A percentile compares a stretch with the other conserved stretches of the same genome.
Conservation (phyloP, 2,329 filamentous ascomycete species). For the Colletotrichum sp. region DNA sequence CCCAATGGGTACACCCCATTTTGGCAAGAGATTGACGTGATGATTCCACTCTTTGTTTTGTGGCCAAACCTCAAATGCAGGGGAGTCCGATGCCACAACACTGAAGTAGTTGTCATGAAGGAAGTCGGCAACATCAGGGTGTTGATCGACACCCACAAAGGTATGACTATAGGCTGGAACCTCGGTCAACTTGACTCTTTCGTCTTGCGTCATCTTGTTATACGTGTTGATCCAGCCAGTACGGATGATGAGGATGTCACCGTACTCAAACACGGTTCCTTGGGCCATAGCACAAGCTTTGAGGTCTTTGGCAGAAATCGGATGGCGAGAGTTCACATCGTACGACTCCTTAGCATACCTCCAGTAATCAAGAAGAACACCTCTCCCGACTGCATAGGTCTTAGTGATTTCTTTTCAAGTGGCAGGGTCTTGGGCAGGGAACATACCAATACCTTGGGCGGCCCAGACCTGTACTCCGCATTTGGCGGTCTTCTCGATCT, state of each 20-base stretch:
- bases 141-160: background rate
- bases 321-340: background rate
- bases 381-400: background rate
- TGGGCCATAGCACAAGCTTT: background rate
- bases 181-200: background rate
- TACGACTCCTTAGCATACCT: background rate
- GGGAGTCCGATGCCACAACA: background rate
- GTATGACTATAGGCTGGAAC: background rate
- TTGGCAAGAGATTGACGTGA: background rate
- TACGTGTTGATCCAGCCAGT: background rate
- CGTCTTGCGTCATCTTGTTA: background rate
- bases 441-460: background rate
- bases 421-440: rapidly evolving
- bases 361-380: background rate
- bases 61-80: background rate
- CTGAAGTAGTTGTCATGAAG: background rate
- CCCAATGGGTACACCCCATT: background rate
- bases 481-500: background rate
- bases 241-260: background rate
- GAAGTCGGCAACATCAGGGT: background rate
- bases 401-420: background rate
- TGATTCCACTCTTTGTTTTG: background rate
- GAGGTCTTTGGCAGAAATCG: background rate
- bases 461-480: background rate
- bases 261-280: background rate